These are phyloP conservation scores for Hirschioporus abietinus DNA, from an alignment of 768 basidiomycete species.

Conservation along the genomic window DNA sequence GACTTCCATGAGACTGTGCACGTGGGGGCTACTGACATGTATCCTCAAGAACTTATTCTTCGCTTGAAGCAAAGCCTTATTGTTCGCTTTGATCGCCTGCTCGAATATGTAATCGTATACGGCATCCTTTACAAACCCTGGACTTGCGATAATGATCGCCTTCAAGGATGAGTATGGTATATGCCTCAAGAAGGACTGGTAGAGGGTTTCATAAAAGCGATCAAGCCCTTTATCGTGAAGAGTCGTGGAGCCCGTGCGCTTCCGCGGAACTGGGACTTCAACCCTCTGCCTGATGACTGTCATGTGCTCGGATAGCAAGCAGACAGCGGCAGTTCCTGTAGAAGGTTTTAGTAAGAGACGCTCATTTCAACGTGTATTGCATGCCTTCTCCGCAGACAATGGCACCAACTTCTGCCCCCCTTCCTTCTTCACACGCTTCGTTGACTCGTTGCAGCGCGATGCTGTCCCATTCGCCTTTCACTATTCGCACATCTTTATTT, in stretches of 20 bases:
- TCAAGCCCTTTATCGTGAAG: conserved; percentile 90
- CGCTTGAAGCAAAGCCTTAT: conserved; percentile 75
- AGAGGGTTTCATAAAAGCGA: conserved; percentile 81
- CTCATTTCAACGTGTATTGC: neutral
- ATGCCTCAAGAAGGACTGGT: conserved; percentile 82
- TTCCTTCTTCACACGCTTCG: conserved; percentile 88
- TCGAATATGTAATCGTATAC: conserved; percentile 79
- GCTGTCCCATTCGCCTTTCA: conserved; percentile 94
- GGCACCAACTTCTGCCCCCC: conserved; percentile 94
- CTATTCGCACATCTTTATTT: conserved; percentile 86
- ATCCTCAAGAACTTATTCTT: conserved; percentile 86
- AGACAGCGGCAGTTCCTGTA: conserved; percentile 81
- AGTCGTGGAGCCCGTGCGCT: conserved; percentile 73
- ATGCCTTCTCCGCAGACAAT: conserved; percentile 90
- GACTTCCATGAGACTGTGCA: conserved; percentile 92
- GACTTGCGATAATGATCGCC: conserved; percentile 93
- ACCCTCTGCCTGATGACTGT: conserved; percentile 90
- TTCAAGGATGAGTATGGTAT: conserved; percentile 81
- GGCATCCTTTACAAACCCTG: conserved; percentile 91
- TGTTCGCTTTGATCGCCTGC: conserved; percentile 75
- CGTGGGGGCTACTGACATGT: conserved; percentile 89
- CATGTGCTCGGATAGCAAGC: conserved; percentile 94
- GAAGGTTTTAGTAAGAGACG: neutral
- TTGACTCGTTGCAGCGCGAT: conserved; percentile 75
- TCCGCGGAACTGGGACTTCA: conserved; percentile 84